Evolutionary conservation across 495 filamentous ascomycete species (phyloP), one percentile per base, ranked within the genome.

Genomic region (Penicillium alfredii): DNA sequence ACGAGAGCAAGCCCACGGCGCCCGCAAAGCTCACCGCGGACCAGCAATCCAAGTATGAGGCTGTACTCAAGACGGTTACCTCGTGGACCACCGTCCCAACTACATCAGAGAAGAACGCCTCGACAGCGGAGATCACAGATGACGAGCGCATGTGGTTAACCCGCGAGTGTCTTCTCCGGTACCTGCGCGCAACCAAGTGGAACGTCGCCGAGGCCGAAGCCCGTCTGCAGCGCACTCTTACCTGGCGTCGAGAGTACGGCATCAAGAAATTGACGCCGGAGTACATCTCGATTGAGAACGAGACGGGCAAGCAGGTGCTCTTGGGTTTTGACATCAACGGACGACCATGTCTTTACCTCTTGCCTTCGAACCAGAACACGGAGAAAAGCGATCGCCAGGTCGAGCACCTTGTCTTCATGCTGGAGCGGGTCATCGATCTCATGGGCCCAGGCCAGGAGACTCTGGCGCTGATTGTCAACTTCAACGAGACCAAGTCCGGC

Each of bases 121-220:
- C 84, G 21, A 66, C 61, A 15, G 69, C 71, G 6, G 78, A 87
- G 3, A 60, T 96, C 36, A 80, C 78, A 12, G 86, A 92, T 20
- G 70, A 71, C 30, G 92, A 98, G 66, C 81, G 74, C 53, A 77
- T 94, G 66, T 98, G 84, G 78, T 72, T 97, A 37, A 95, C 88
- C 10, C 77, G 78, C 30, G 92, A 97, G 54, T 97, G 90, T 58
- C 72, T 97, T 1, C 71, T 97, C 8, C 85, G 92, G 49, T 98
- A 92, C 55, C 76, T 98, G 26, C 83, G 92, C 40, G 92, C 92
- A 2, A 84, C 85, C 18, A 97, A 95, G 60, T 97, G 92, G 92
- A 73, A 82, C 47, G 64, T 78, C 15, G 58, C 76, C 24, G 80
- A 88, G 12, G 80, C 89, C n/a, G 71, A 78, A 47, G 82, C 80